phyloP scores from a whole-genome alignment of 768 basidiomycete genomes.

The Termitomyces eurrhizus region DNA sequence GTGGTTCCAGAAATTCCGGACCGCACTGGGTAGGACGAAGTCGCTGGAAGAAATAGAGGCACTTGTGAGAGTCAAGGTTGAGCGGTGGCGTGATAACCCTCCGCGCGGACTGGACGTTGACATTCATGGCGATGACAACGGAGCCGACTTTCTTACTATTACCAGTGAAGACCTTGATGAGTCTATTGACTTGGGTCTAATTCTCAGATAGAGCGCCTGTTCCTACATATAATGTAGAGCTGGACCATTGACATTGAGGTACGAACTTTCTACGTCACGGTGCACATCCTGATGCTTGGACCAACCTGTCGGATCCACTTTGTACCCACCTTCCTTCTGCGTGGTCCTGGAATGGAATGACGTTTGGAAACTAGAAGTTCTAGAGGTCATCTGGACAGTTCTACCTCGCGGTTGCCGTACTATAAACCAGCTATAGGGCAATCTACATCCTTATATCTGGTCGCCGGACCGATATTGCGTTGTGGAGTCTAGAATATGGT shows the following conservation, averaged over 20 bases:
- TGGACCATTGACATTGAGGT: not conserved
- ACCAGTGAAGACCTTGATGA: constrained; percentile 9
- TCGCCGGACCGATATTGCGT: constrained; percentile 11
- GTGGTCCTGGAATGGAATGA: constrained; percentile 12
- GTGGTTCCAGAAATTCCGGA: constrained; percentile 56
- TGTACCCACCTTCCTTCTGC: not conserved
- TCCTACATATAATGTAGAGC: not conserved
- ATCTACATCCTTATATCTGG: constrained; percentile 8
- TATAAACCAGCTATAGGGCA: constrained; percentile 6
- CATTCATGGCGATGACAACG: constrained; percentile 12
- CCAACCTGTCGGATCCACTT: constrained; percentile 6
- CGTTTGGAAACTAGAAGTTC: constrained; percentile 6
- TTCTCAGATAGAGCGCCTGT: constrained; percentile 3
- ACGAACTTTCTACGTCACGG: constrained; percentile 1
- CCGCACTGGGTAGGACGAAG: constrained; percentile 36
- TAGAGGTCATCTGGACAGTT: constrained; percentile 10
- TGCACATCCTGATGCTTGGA: constrained; percentile 1
- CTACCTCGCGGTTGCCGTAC: constrained; percentile 8
- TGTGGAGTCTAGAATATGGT: constrained; percentile 1
- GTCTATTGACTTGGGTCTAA: constrained; percentile 7
- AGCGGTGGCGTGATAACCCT: constrained; percentile 43
- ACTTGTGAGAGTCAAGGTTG: constrained; percentile 40
- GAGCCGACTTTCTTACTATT: constrained; percentile 9
- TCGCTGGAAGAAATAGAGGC: constrained; percentile 43
- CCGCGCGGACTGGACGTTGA: constrained; percentile 23